Percentiles rank a stretch among this genome's conserved stretches.
Evolutionary conservation across 768 basidiomycete species (phyloP).

Genomic region (Amanita jacksonii): DNA sequence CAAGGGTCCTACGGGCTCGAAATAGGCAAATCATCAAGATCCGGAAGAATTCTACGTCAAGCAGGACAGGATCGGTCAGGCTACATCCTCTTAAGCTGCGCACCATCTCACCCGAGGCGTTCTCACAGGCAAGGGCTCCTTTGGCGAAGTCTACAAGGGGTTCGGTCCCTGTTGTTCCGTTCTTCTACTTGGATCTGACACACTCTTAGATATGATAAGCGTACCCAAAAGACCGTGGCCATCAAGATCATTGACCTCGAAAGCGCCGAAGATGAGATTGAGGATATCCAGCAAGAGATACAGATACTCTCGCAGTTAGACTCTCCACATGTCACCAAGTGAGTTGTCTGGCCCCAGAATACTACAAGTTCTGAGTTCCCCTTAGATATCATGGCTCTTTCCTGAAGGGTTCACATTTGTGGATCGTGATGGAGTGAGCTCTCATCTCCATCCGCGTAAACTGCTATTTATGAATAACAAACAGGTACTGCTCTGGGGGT

Average conservation of each 20-base stretch:
- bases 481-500: constrained; percentile 93
- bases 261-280: constrained; percentile 98
- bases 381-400: constrained; percentile 88
- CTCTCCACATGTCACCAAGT: constrained; percentile 95
- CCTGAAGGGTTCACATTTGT: constrained; percentile 91
- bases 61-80: constrained; percentile 91
- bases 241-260: constrained; percentile 99
- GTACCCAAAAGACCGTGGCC: constrained; percentile 93
- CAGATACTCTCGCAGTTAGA: constrained; percentile 96
- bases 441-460: neutral
- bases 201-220: constrained; percentile 73
- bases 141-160: constrained; percentile 99
- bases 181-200: constrained; percentile 14
- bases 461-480: constrained; percentile 8
- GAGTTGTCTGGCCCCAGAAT: constrained; percentile 16
- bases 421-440: constrained; percentile 97
- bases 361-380: constrained; percentile 10
- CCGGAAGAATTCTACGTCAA: constrained; percentile 96
- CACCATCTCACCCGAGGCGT: constrained; percentile 7
- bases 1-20: too few relatives aligned
- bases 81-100: constrained; percentile 9
- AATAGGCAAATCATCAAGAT: constrained; percentile 53
- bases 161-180: constrained; percentile 23
- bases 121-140: constrained; percentile 85
- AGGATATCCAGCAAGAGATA: constrained; percentile 98